Evolutionary conservation across 768 basidiomycete genomes (phyloP).

Genomic region (Russula vinacea): DNA sequence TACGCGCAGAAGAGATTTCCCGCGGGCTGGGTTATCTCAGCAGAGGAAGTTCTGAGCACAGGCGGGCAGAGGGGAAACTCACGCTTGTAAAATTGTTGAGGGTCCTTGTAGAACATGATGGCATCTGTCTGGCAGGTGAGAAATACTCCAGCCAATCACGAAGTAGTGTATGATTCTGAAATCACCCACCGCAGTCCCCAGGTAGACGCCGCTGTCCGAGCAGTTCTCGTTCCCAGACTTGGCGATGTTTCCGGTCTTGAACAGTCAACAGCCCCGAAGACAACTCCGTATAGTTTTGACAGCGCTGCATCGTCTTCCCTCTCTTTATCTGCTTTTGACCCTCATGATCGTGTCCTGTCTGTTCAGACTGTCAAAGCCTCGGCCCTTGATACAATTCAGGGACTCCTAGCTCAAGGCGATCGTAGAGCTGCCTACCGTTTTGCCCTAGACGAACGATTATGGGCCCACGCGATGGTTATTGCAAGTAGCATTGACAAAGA

Average conservation of each 20-base stretch:
- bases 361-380: slow-evolving; percentile 59
- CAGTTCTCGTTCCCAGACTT: slow-evolving; percentile 63
- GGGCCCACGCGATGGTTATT: slow-evolving; percentile 95
- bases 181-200: slow-evolving; percentile 45
- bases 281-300: slow-evolving; percentile 21
- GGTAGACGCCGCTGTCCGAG: slow-evolving; percentile 70
- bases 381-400: slow-evolving; percentile 72
- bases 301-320: slow-evolving; percentile 19
- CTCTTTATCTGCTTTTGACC: slow-evolving; percentile 30
- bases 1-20: slow-evolving; percentile 70
- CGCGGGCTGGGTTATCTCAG: slow-evolving; percentile 71
- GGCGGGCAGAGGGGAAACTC: slow-evolving; percentile 71
- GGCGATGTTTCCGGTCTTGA: slow-evolving; percentile 32
- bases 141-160: slow-evolving; percentile 18
- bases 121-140: slow-evolving; percentile 84
- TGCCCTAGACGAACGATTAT: slow-evolving; percentile 84
- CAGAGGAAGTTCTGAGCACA: slow-evolving; percentile 49
- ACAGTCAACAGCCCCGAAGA: slow-evolving; percentile 21
- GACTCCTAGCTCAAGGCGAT: slow-evolving; percentile 77
- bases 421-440: slow-evolving; percentile 82
- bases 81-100: slow-evolving; percentile 70
- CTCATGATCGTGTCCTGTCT: slow-evolving; percentile 53
- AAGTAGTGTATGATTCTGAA: slow-evolving; percentile 5
- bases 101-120: slow-evolving; percentile 86
- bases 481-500: slow-evolving; percentile 91